Conservation (phyloP, 169 alveolate species). For the Plasmodium relictum region DNA sequence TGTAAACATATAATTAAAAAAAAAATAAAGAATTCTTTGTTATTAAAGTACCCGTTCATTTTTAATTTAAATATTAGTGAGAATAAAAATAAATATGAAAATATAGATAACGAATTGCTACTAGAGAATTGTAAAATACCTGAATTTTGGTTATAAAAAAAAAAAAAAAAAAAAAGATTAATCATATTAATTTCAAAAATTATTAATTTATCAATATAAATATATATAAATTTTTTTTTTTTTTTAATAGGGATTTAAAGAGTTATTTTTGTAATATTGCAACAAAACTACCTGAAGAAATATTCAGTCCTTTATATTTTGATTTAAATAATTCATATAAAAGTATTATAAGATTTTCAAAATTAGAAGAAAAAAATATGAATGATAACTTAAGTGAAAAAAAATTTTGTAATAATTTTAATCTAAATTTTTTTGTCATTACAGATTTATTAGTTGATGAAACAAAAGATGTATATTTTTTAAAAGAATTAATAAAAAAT, state of each 20-base stretch:
- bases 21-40: slow-evolving; percentile 53
- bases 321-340: slow-evolving; percentile 26
- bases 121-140: slow-evolving; percentile 47
- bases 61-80: slow-evolving; percentile 39
- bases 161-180: not conserved
- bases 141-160: slow-evolving; percentile 29
- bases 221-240: not conserved
- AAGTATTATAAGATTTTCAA: not conserved
- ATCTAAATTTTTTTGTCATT: slow-evolving; percentile 31
- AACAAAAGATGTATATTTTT: slow-evolving; percentile 10
- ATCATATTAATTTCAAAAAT: not conserved
- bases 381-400: slow-evolving; percentile 9
- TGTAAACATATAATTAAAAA: slow-evolving; percentile 24
- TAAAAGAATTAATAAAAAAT: slow-evolving; percentile 38
- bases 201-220: not conserved
- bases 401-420: not conserved
- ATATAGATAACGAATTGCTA: slow-evolving; percentile 1
- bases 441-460: slow-evolving; percentile 70
- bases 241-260: slow-evolving; percentile 38
- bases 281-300: slow-evolving; percentile 22
- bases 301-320: slow-evolving; percentile 54
- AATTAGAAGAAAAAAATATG: not conserved
- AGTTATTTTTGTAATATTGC: slow-evolving; percentile 46
- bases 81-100: slow-evolving; percentile 26
- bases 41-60: slow-evolving; percentile 55